Percentiles rank a stretch among this genome's conserved stretches.
Evolutionary conservation across 495 filamentous ascomycete species (phyloP).

Genomic region (Annulohypoxylon stygium): DNA sequence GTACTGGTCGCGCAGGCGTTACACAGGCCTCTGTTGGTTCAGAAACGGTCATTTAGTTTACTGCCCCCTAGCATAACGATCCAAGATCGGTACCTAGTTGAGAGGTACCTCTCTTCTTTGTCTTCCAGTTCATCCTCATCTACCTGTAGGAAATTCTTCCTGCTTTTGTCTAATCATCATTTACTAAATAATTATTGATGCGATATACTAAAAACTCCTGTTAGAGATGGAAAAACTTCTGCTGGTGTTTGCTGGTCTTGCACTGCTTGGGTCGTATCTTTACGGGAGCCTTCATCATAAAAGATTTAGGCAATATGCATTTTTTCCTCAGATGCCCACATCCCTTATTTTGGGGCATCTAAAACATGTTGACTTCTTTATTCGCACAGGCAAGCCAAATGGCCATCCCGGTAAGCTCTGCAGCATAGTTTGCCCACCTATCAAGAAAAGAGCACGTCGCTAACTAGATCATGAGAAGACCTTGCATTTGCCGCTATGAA

Average conservation of each 20-base stretch:
- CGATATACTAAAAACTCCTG: too few relatives aligned
- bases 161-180: too few relatives aligned
- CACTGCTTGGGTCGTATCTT: neutral
- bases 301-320: slow-evolving; percentile 1
- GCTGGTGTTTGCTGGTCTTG: neutral
- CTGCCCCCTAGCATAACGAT: too few relatives aligned
- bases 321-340: slow-evolving; percentile 9
- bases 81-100: too few relatives aligned
- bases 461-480: slow-evolving; percentile 28
- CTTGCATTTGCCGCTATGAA: slow-evolving; percentile 40
- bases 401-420: slow-evolving; percentile 9
- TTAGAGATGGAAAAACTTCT: too few relatives aligned
- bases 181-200: too few relatives aligned
- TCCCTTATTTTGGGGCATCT: slow-evolving; percentile 23
- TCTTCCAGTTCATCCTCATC: too few relatives aligned
- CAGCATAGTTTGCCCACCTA: neutral
- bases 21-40: too few relatives aligned
- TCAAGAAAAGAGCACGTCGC: neutral
- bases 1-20: too few relatives aligned
- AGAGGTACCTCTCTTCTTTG: too few relatives aligned
- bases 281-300: neutral
- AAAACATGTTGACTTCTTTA: slow-evolving; percentile 4
- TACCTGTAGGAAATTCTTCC: too few relatives aligned
- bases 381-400: slow-evolving; percentile 4
- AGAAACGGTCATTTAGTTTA: too few relatives aligned